Base-by-base conservation (phyloP, 306 rosid genomes). In the Ochetophila trinervis region DNA sequence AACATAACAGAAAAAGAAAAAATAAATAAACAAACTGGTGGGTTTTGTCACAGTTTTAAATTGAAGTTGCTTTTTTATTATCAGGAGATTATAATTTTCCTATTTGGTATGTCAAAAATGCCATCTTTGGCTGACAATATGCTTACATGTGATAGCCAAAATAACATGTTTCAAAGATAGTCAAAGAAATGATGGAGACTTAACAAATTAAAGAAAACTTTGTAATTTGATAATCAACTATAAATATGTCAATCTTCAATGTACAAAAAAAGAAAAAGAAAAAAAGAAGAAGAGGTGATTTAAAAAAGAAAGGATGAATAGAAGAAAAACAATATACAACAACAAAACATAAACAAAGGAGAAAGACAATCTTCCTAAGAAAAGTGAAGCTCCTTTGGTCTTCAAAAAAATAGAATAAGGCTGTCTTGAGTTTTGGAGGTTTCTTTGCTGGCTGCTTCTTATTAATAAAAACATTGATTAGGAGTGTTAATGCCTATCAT, bases 361-460 rank as follows among this genome's bases (percentile, higher is more conserved):
- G 52, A 57, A 18, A 57, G 48, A 59, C 24, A 23, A 18, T 49
- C 60, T 68, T 71, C 59, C 48, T 65, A 12, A 62, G 59, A 49
- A 66, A 67, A 70, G 57, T 61, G 66, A 64, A 75, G 63, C 62
- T 62, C 22, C 60, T 69, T 68, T 63, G 50, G 62, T 44, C 59
- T 76, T 63, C 60, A 40, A 6, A 40, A 49, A 24, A 57, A 67
- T 47, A 45, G 69, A 70, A 53, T 68, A 51, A 49, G 52, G 57
- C 54, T 71, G 49, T 30, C 48, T 21, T 67, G 15, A 44, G 44
- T 62, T 65, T 78, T 80, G 78, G 75, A 80, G 66, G 44, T 68
- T 68, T 72, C 67, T 63, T 69, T 54, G 6, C 51, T 72, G 76
- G 74, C 74, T 56, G 70, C 63, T 70, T 78, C 68, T 71, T 61